Evolutionary conservation across 768 basidiomycete species (phyloP), one percentile per base, ranked within the genome.

Genomic region (Russula earlei): DNA sequence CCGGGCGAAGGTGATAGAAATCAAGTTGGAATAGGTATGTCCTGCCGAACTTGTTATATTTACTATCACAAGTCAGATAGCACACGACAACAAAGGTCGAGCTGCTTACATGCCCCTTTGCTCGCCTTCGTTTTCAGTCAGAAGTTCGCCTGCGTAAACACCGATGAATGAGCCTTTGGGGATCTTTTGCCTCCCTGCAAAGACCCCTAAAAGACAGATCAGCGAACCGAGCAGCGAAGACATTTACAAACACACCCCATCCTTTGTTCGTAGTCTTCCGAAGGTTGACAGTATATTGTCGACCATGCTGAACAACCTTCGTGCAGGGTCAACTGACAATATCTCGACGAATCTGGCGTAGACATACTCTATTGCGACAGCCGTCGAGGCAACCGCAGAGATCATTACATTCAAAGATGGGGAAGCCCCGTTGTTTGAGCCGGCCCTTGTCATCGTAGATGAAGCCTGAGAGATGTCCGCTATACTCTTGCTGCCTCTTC

Each of bases 11-110:
- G 64, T 89, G 76, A 62, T 80, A 83, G 63, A 85, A 89, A 64
- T 95, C 92, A 29, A 91, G 62, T 61, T 91, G 82, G 62, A 93
- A 89, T 10, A 95, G 74, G 62, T 92, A 92, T 1, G 85, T 93
- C 43, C 82, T 71, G 48, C 82, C 90, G 62, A 77, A 81, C 60
- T 75, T 72, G 67, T 91, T 82, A 61, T 91, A 92, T n/a, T 77
- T 71, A 38, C 89, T 90, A 59, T 49, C 19, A 33, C 2, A 36
- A 24, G 64, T 61, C 6, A 48, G 43, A 47, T n/a, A 29, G 46
- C 9, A 33, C 6, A 36, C 36, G 9, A 10, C 27, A 37, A 17
- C 19, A 31, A 17, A 31, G 5, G 34, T 52, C 12, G 22, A 22
- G 27, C n/a, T 5, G 72, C 83, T 65, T 54, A 88, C 84, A 64